A percentile compares a stretch with the other conserved stretches of the same genome.
These are phyloP conservation scores for Basipetospora sp. DNA, from an alignment of 2,329 filamentous ascomycete genomes.

Conservation along the genomic window DNA sequence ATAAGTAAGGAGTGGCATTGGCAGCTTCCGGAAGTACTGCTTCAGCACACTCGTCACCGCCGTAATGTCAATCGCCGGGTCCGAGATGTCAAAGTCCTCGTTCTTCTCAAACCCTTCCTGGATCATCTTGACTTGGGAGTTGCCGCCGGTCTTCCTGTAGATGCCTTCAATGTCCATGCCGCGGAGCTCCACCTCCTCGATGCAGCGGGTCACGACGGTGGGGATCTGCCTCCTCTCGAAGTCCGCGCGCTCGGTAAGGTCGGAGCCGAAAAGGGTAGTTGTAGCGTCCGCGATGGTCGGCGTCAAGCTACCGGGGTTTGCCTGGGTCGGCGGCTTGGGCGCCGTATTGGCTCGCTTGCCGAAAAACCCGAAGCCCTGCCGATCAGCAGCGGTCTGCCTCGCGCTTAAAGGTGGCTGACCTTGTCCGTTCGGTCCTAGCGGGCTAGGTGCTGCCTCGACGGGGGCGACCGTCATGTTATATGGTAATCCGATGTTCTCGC, in stretches of 20 bases:
- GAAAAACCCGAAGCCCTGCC: slow-evolving; percentile 60
- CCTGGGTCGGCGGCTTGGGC: slow-evolving; percentile 28
- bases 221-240: slow-evolving; percentile 82
- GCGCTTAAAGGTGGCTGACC: slow-evolving; percentile 13
- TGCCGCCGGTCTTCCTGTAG: slow-evolving; percentile 92
- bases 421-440: slow-evolving; percentile 12
- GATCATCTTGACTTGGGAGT: slow-evolving; percentile 76
- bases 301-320: slow-evolving; percentile 22
- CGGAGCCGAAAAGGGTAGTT: slow-evolving; percentile 67
- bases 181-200: slow-evolving; percentile 87
- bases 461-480: slow-evolving; percentile 53
- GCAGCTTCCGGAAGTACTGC: slow-evolving; percentile 91
- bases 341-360: slow-evolving; percentile 32
- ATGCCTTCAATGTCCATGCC: slow-evolving; percentile 97
- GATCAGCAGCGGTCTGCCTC: slow-evolving; percentile 10
- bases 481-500: slow-evolving; percentile 53
- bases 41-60: slow-evolving; percentile 91
- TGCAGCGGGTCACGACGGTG: slow-evolving; percentile 78
- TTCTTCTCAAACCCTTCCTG: slow-evolving; percentile 82
- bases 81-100: slow-evolving; percentile 80
- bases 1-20: slow-evolving; percentile 76
- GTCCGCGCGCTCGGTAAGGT: slow-evolving; percentile 71
- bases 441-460: slow-evolving; percentile 30
- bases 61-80: slow-evolving; percentile 86
- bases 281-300: slow-evolving; percentile 37